Base-by-base conservation (phyloP, 768 basidiomycete species). In the Calocybe cyanea region DNA sequence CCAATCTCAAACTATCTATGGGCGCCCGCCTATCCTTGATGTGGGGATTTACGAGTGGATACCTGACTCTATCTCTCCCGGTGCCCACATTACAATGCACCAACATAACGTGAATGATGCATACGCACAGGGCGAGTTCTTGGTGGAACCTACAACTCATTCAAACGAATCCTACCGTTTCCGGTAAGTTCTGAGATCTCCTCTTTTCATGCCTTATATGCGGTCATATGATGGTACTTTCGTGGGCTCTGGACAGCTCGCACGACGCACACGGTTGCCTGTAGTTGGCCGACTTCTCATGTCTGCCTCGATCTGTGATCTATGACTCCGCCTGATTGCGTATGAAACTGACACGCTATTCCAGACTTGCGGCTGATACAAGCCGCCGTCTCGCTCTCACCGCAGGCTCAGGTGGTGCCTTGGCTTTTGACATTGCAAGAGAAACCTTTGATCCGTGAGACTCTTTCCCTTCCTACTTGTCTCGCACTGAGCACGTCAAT, bases 1-100 rank as follows among this genome's bases (percentile, higher is more conserved):
- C 6, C 40, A 32, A 14, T 41, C 45, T 34, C 44, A 53, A 19
- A 46, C 56, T 13, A 51, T 52, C 18, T 52, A 43, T 41, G 45
- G 38, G 31, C 48, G 43, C 15, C 44, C 48, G 21, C 51, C 38
- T 14, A 32, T 52, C 4, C 45, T 43, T 5, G 44, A 48, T 15
- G 23, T 42, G n/a, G 28, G 20, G 19, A 36, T 52, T 19, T 41
- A 47, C 20, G 54, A 46, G 31, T 52, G 48, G 47, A 49, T 42
- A 9, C 47, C 48, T 17, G 4, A 30, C 11, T 48, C 51, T 15
- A 38, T 45, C 37, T 23, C 31, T n/a, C 36, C 24, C 14, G 53
- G 53, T 10, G 50, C 41, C 19, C 45, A 40, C 11, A 20, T 55
- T 25, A 41, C 38, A 30, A 33, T 55, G 10, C 28, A 40, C 13